Evolutionary conservation across 192 early-diverging fungal species (phyloP), one percentile per base, ranked within the genome.

Genomic region (Backusella luteola): DNA sequence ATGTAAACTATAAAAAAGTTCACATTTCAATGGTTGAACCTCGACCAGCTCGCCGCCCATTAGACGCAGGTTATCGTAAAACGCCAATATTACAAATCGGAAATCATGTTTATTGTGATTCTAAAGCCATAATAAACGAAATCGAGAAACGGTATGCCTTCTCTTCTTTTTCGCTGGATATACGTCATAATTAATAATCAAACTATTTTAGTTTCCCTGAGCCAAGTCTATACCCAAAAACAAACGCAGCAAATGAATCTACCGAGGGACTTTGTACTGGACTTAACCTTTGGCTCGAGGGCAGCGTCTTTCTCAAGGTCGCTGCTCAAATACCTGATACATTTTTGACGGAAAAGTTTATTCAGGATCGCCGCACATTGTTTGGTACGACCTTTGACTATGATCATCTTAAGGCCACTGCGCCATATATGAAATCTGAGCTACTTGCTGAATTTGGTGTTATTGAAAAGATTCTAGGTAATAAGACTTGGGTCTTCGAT

Each of bases 1-100:
- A 78, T 1, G 38, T 78, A 39, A 44, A 21, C 4, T 73, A 78
- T 34, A 73, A 73, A 44, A 53, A 46, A 3, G 77, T 78, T 21
- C 41, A 21, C 4, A 73, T 69, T 67, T 34, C 77, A 14, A 67
- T 49, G 42, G n/a, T 52, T 12, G 70, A 66, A 9, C 42, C 53
- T 14, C 71, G 79, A 19, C 75, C 75, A 19, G 32, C 34, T 46
- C 79, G 79, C 63, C 21, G 70, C 12, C 71, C 79, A 26, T 52
- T 80, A 7, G 79, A 80, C 53, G 79, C 71, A 14, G 75, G 75
- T 12, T 80, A 80, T n/a, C 71, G 79, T 19, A 80, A 80, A 34
- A 80, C 79, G 46, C 79, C 79, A 21, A 76, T 80, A 46, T 53
- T 80, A 11, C 79, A 80, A 46, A 76, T 80, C 34, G 66, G 66